Percentiles rank a stretch among this genome's conserved stretches.
Evolutionary conservation across 805 yeast genomes (phyloP).

Genomic region (Ogataea henricii): DNA sequence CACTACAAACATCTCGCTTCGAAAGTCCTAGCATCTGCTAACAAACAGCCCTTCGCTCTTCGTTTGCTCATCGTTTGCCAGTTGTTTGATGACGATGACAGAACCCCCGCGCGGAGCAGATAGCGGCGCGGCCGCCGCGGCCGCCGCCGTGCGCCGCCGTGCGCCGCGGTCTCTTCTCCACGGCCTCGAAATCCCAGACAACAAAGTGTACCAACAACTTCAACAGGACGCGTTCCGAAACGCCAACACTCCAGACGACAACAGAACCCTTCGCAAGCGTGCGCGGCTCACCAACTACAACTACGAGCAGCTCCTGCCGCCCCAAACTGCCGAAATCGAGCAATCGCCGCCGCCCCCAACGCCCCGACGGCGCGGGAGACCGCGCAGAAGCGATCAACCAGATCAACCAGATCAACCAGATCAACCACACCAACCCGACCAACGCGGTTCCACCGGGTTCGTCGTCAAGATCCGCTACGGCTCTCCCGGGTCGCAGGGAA

Average conservation of each 20-base stretch:
- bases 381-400: not conserved
- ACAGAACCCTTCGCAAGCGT: slow-evolving; percentile 21
- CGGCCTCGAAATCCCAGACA: slow-evolving; percentile 40
- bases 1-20: no score
- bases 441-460: slow-evolving; percentile 8
- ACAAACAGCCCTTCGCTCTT: no score
- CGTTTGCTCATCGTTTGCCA: no score
- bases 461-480: slow-evolving; percentile 12
- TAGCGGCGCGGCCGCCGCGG: not conserved
- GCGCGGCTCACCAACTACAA: slow-evolving; percentile 19
- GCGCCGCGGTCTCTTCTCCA: slow-evolving; percentile 26
- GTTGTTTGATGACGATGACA: no score
- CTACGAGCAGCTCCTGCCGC: slow-evolving; percentile 2
- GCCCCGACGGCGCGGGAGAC: not conserved
- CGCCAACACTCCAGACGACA: slow-evolving; percentile 6
- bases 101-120: no score
- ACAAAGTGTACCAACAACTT: slow-evolving; percentile 38
- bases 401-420: not conserved
- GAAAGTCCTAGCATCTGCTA: no score
- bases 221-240: slow-evolving; percentile 34
- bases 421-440: no score
- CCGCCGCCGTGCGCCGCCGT: not conserved
- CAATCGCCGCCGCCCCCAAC: not conserved
- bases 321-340: not conserved
- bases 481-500: slow-evolving; percentile 5